Conservation (phyloP, 306 rosid species). For the Mimosa bimucronata region DNA sequence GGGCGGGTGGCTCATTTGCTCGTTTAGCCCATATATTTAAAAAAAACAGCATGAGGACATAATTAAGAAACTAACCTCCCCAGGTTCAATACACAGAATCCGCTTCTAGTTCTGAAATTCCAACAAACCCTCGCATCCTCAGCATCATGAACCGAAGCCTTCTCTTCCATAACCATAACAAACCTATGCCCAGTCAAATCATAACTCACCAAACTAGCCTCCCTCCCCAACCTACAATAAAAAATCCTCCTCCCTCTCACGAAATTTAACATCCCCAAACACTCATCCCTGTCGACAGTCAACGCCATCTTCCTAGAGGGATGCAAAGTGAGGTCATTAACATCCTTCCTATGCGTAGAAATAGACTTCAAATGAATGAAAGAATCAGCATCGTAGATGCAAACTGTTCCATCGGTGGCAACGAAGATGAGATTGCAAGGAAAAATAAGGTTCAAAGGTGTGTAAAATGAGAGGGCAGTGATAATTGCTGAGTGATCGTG, state of each 20-base stretch:
- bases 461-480: conserved; percentile 78
- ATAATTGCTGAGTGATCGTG: conserved; percentile 73
- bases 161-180: conserved; percentile 66
- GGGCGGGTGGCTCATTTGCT: too few species aligned
- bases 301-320: conserved; percentile 81
- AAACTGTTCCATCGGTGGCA: conserved; percentile 66
- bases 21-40: too few species aligned
- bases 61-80: conserved; percentile 53
- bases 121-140: conserved; percentile 77
- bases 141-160: conserved; percentile 68
- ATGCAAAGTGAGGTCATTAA: conserved; percentile 83
- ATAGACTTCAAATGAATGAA: conserved; percentile 78
- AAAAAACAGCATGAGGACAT: too few species aligned
- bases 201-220: conserved; percentile 67
- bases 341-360: conserved; percentile 57
- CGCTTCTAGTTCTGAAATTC: conserved; percentile 62
- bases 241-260: conserved; percentile 82
- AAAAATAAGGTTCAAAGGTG: conserved; percentile 61
- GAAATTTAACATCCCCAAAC: conserved; percentile 79
- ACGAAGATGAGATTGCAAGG: conserved; percentile 95
- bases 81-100: conserved; percentile 66
- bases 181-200: conserved; percentile 64
- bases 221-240: conserved; percentile 64
- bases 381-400: conserved; percentile 82
- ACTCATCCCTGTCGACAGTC: conserved; percentile 73